Evolutionary conservation across 768 basidiomycete species (phyloP), one percentile per base, ranked within the genome.

Genomic region (Tylopilus intermedius): DNA sequence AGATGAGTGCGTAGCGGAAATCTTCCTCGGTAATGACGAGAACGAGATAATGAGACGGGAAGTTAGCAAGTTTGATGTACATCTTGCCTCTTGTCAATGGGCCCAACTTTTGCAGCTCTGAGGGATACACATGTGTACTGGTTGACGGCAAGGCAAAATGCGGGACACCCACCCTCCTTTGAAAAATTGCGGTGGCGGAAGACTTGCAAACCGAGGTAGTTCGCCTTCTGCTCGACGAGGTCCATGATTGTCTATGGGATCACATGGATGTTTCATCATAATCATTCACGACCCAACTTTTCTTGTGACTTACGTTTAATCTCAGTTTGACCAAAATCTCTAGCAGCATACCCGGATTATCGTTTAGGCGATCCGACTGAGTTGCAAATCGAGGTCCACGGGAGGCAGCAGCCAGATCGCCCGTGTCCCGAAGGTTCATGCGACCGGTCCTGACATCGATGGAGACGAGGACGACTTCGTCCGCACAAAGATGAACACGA

Each of bases 221-320:
- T 80, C n/a, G 86, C 88, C 62, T 91, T 93, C 66, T 89, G 86
- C 66, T 94, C 90, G 9, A 86, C 80, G 14, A 86, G 76, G 50
- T 92, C 89, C 40, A 80, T 76, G 55, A 94, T 90, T 5, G 90
- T 90, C 93, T 94, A 58, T n/a, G 8, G n/a, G 45, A 37, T 37
- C n/a, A 5, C 8, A 42, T 46, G 42, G 45, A 35, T 39, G 5
- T 50, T 55, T 48, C 48, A n/a, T 13, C 10, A 22, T 4, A 7
- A 24, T 18, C 18, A 18, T 18, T 18, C 18, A 18, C 18, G 18
- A 18, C 38, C 22, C 5, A 29, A 33, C 21, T 29, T 49, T 21
- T 40, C 51, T 26, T 33, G 14, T 40, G 24, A 68, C 85, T 58
- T 58, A 94, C 91, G 32, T 74, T 72, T 26, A 84, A 73, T 48